phyloP scores from a whole-genome alignment of 225 moss, liverwort and hornwort species.

The Antitrichia curtipendula region DNA sequence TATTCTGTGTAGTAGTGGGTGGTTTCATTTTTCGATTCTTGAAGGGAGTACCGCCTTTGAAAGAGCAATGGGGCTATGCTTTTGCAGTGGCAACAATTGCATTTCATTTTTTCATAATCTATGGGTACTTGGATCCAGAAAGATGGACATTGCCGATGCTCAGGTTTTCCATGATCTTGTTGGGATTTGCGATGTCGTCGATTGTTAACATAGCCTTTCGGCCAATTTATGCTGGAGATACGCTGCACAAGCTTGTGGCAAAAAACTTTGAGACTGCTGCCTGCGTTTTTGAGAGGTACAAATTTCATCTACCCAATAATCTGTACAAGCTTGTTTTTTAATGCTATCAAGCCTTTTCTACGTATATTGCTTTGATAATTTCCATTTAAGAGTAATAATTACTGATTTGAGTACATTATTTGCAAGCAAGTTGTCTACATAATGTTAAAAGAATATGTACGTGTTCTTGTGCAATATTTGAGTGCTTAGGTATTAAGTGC shows the following conservation, averaged over 20 bases:
- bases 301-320: background rate
- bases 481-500: background rate
- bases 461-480: background rate
- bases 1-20: slow-evolving; percentile 33
- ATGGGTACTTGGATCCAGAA: slow-evolving; percentile 60
- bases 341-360: background rate
- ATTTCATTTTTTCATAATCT: slow-evolving; percentile 48
- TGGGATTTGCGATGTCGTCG: slow-evolving; percentile 58
- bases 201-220: slow-evolving; percentile 57
- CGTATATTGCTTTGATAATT: background rate
- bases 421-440: background rate
- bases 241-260: slow-evolving; percentile 77
- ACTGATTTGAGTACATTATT: background rate
- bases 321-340: background rate
- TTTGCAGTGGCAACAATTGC: slow-evolving; percentile 55
- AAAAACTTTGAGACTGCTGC: slow-evolving; percentile 92
- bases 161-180: slow-evolving; percentile 73
- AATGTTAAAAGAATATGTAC: background rate
- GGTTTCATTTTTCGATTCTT: slow-evolving; percentile 32
- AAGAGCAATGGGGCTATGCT: slow-evolving; percentile 63
- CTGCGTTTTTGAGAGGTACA: slow-evolving; percentile 46
- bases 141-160: slow-evolving; percentile 67
- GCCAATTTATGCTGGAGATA: slow-evolving; percentile 80
- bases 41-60: slow-evolving; percentile 46
- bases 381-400: background rate